Conservation (phyloP, 768 basidiomycete species). For the Podaxis sp. region DNA sequence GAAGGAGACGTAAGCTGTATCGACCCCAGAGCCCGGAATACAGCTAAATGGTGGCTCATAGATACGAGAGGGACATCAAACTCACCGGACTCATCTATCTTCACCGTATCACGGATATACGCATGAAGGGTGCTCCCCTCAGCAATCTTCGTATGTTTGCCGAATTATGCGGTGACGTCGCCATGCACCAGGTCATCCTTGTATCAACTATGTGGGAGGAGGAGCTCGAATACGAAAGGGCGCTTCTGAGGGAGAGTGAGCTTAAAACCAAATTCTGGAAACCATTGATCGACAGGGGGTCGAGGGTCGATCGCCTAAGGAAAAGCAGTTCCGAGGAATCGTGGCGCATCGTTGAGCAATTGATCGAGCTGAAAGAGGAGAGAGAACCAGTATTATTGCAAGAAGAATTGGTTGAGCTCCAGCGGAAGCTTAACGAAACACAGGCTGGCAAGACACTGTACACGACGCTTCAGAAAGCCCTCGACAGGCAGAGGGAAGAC, state of each 20-base stretch:
- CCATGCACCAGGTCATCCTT: slow-evolving; percentile 23
- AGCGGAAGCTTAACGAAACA: slow-evolving; percentile 23
- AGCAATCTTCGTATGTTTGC: slow-evolving; percentile 32
- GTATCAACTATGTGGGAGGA: slow-evolving; percentile 36
- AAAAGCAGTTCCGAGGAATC: slow-evolving; percentile 21
- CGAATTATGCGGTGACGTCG: slow-evolving; percentile 23
- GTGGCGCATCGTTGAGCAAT: slow-evolving; percentile 23
- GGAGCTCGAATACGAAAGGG: slow-evolving; percentile 19
- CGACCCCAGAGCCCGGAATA: not conserved
- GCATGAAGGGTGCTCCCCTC: slow-evolving; percentile 1
- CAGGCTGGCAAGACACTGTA: slow-evolving; percentile 16
- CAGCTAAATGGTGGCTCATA: not conserved
- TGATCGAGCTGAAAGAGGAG: slow-evolving; percentile 15
- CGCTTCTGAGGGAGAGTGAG: slow-evolving; percentile 26
- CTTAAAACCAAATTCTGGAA: slow-evolving; percentile 43
- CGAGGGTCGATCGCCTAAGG: slow-evolving; percentile 25
- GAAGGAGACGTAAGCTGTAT: slow-evolving; percentile 10
- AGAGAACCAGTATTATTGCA: slow-evolving; percentile 22
- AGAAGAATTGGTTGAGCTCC: slow-evolving; percentile 22
- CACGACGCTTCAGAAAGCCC: slow-evolving; percentile 23
- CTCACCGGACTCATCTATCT: slow-evolving; percentile 15
- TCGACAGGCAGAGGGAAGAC: slow-evolving; percentile 24
- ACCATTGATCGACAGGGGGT: slow-evolving; percentile 43
- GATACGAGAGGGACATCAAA: slow-evolving; percentile 2
- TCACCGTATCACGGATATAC: slow-evolving; percentile 11